Evolutionary conservation across 345 rosid genomes (phyloP), one percentile per base, ranked within the genome.

Genomic region (Eucalyptus dawsonii): DNA sequence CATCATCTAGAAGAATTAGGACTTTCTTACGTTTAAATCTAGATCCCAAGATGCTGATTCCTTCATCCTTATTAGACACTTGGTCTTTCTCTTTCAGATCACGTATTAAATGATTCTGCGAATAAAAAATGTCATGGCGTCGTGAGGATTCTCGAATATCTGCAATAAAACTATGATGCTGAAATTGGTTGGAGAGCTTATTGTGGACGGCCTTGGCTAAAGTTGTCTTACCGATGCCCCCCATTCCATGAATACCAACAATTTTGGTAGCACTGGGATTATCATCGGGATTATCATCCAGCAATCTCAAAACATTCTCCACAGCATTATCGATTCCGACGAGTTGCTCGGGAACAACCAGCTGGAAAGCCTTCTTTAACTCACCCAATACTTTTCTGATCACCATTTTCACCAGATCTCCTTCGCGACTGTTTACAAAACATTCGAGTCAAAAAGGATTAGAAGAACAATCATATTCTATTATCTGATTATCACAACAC

Each of bases 101-200:
- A 50, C 0, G 1, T 5, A 2, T 50, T 50, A 50, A 50, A 5
- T 50, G 51, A 2, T 2, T 0, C 17, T 50, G 51, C 51, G n/a
- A n/a, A n/a, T n/a, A n/a, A n/a, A n/a, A 5, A 14, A 50, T 50
- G 7, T 3, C 51, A 0, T 14, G 0, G 3, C 3, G 0, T 1
- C 0, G 51, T 0, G 0, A 50, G 51, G 51, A 5, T 5, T 14
- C 51, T 50, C 51, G 51, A 50, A 50, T 50, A 50, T 50, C 3
- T 2, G 51, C 51, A 50, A 50, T 14, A 2, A 50, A 50, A 14
- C 50, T 49, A 49, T 0, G 2, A 11, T 49, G 0, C 50, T 49
- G 50, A 49, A 49, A 49, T 49, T 49, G 50, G 5, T 49, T 2
- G 2, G 4, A 49, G 0, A 49, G 14, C 14, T 49, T 49, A 12